Base-by-base conservation (phyloP, 2,329 filamentous ascomycete species). In the Scedosporium aurantiacum region DNA sequence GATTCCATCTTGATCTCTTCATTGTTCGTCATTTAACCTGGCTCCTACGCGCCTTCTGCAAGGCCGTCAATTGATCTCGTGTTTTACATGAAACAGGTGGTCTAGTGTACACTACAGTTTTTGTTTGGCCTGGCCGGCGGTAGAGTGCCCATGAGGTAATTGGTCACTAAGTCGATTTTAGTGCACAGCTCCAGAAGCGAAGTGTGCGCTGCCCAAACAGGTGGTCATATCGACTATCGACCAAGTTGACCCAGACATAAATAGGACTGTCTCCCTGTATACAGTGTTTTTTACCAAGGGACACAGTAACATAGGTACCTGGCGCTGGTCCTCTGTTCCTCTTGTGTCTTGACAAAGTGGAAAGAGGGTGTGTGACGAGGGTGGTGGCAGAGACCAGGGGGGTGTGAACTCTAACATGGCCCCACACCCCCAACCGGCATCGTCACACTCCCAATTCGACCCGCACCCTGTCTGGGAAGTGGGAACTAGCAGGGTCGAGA, bases 71-170 rank as follows among this genome's bases (percentile, higher is more conserved):
- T 37, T 37, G 32, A 45, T 45, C 32, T 43, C 50, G 55, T 57
- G 57, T 43, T 58, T 58, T 58, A 43, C 37, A 58, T 47, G 57
- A 58, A 58, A 58, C 57, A 16, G 28, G n/a, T 18, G 32, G 55
- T 57, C 18, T 23, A 12, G 40, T 58, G 40, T 43, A 47, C 55
- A 57, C 28, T 57, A n/a, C n/a, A n/a, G n/a, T 43, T 23, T 23
- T 32, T 23, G n/a, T n/a, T n/a, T n/a, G n/a, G n/a, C n/a, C 23
- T 12, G 8, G 8, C 10, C 6, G 16, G 6, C 43, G 43, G n/a
- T 18, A 21, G 43, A 47, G 43, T 21, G 43, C 6, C 18, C 43
- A 47, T 21, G 32, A 12, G 32, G 32, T 47, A 47, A 47, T 47
- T 21, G n/a, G 43, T 21, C 8, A 18, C 43, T 21, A 21, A 21